These are phyloP conservation scores for Trifolium dubium DNA, from an alignment of 306 rosid genomes.

Conservation along the genomic window DNA sequence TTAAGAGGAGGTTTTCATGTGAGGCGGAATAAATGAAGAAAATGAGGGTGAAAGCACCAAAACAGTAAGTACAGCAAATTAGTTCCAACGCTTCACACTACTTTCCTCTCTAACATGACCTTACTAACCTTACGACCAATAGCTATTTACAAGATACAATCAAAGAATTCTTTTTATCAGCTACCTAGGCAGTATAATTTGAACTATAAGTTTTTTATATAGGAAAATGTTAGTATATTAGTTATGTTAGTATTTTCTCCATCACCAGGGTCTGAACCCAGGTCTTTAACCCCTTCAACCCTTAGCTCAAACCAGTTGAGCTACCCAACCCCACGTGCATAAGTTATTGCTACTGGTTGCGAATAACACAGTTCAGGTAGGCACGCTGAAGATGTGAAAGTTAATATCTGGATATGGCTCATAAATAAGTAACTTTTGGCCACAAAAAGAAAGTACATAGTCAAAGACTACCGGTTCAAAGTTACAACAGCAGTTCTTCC, in stretches of 20 bases:
- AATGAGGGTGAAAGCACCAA: neutral
- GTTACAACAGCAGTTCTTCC: constrained; percentile 21
- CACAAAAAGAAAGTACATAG: neutral
- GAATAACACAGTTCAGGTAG: constrained; percentile 12
- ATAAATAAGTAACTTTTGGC: constrained; percentile 2
- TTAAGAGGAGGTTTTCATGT: neutral
- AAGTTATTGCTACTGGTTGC: neutral
- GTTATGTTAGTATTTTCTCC: no score
- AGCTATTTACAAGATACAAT: neutral
- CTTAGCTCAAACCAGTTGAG: no score
- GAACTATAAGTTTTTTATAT: neutral
- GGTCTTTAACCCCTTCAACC: no score
- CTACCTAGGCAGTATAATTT: neutral
- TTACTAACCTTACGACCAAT: neutral
- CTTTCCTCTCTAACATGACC: constrained; percentile 12
- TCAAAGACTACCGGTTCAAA: constrained; percentile 23
- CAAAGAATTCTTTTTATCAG: neutral
- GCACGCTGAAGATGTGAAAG: constrained; percentile 13
- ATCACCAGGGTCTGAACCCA: no score
- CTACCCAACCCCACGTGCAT: no score
- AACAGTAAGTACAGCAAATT: neutral
- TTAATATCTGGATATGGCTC: neutral
- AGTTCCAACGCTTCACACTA: neutral
- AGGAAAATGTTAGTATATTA: no score
- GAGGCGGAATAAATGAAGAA: neutral